Percentiles rank a stretch among this genome's conserved stretches.
These are phyloP conservation scores for Inga laurina DNA, from an alignment of 306 rosid genomes.

Conservation along the genomic window DNA sequence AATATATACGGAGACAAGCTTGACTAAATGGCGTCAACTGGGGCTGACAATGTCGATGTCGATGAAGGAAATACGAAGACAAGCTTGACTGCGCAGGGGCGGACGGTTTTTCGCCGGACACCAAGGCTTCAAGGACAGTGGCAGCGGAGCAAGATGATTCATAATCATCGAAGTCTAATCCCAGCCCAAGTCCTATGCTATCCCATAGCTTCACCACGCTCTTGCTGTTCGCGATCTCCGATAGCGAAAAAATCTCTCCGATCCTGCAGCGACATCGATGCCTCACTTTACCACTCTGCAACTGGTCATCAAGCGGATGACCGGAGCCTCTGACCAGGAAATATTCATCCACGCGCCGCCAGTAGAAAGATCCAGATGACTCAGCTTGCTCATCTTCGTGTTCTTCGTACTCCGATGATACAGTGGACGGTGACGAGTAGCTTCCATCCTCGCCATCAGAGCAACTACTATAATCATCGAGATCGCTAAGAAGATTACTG, in stretches of 20 bases:
- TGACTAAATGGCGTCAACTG: too few species aligned
- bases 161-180: slow-evolving; percentile 41
- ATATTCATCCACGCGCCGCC: slow-evolving; percentile 41
- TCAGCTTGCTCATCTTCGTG: slow-evolving; percentile 30
- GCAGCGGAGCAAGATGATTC: background rate
- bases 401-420: too few species aligned
- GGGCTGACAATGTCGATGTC: too few species aligned
- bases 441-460: too few species aligned
- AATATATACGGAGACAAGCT: too few species aligned
- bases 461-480: too few species aligned
- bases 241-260: slow-evolving; percentile 54
- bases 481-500: too few species aligned
- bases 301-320: slow-evolving; percentile 24
- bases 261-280: slow-evolving; percentile 46
- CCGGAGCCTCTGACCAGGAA: slow-evolving; percentile 47
- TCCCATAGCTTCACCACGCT: slow-evolving; percentile 94
- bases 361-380: slow-evolving; percentile 5
- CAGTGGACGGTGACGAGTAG: too few species aligned
- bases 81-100: slow-evolving; percentile 30
- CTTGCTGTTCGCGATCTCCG: slow-evolving; percentile 56
- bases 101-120: background rate
- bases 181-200: slow-evolving; percentile 58
- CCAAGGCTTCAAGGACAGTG: background rate
- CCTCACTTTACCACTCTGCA: slow-evolving; percentile 14
- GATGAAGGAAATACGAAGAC: slow-evolving; percentile 12